Evolutionary conservation across 106 monocot species (phyloP), one percentile per base, ranked within the genome.

Genomic region (Agapanthus africanus): DNA sequence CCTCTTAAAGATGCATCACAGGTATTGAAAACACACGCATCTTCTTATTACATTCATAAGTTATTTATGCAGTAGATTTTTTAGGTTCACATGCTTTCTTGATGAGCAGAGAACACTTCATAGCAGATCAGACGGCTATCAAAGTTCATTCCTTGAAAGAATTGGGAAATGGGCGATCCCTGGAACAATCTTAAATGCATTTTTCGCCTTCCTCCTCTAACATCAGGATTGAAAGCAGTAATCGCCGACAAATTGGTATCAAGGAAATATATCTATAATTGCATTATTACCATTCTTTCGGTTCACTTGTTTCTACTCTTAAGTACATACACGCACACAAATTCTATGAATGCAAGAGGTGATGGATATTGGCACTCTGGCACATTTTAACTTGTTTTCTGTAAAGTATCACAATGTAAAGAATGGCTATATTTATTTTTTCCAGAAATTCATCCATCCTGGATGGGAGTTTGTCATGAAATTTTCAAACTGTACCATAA

Each of bases 1-100:
- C 84, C 95, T 71, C 86, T 95, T 14, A 88, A 80, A 51, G 84
- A 88, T 66, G 91, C 95, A 35, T 76, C 66, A 11, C 80, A 88
- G 90, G 94, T 88, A 42, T 40, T 40, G 32, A 2, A 59, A 26
- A 31, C 19, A 59, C 52, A 21, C 32, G 31, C 21, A 13, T 35
- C 6, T 67, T n/a, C n/a, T n/a, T n/a, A n/a, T n/a, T n/a, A n/a
- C 32, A 34, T 28, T 11, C 28, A 40, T 51, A 18, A 42, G 2
- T 71, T 31, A 31, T 22, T 71, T 59, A 21, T 44, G 4, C 19
- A 0, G 33, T 39, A 6, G 27, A 44, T 13, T 25, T 59, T 7
- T 60, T 44, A 31, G n/a, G 34, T 35, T 9, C 40, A 21, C 40
- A 23, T 8, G 7, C 28, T 71, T 11, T 28, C 70, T 35, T 25